Evolutionary conservation across 179 eudicot species (phyloP).

Genomic region (Amaranthus tricolor): DNA sequence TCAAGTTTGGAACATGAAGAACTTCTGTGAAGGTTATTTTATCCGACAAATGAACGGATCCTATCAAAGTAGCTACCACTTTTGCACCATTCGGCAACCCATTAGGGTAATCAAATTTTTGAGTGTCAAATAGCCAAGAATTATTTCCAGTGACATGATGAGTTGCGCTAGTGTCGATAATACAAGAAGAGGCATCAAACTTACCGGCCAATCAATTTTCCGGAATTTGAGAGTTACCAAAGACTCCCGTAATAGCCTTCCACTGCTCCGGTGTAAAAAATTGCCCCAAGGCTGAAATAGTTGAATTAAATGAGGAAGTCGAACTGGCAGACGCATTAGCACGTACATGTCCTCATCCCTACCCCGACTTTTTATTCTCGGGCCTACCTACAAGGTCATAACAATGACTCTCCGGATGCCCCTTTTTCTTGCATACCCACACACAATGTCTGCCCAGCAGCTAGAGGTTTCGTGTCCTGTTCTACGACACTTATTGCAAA

Average conservation of each 20-base stretch:
- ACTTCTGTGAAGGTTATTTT: neutral
- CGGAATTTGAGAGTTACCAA: neutral
- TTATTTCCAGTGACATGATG: neutral
- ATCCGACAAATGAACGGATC: neutral
- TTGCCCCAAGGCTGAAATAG: neutral
- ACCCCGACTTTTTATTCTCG: neutral
- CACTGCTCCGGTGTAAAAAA: neutral
- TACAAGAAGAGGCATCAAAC: neutral
- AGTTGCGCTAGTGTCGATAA: neutral
- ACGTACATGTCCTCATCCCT: neutral
- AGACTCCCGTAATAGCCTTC: too few relatives aligned
- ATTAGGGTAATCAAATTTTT: neutral
- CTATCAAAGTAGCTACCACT: neutral
- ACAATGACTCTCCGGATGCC: neutral
- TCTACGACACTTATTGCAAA: neutral
- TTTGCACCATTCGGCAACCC: neutral
- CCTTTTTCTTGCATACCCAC: neutral
- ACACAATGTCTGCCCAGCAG: neutral
- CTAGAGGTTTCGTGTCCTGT: neutral
- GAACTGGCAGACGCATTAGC: neutral
- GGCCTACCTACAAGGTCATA: neutral
- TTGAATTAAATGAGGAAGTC: neutral
- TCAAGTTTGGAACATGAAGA: slow-evolving; percentile 2
- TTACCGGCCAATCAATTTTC: neutral
- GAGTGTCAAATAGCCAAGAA: neutral